Evolutionary conservation across 2,329 filamentous ascomycete genomes (phyloP).

Genomic region (Harringtonia lauricola): DNA sequence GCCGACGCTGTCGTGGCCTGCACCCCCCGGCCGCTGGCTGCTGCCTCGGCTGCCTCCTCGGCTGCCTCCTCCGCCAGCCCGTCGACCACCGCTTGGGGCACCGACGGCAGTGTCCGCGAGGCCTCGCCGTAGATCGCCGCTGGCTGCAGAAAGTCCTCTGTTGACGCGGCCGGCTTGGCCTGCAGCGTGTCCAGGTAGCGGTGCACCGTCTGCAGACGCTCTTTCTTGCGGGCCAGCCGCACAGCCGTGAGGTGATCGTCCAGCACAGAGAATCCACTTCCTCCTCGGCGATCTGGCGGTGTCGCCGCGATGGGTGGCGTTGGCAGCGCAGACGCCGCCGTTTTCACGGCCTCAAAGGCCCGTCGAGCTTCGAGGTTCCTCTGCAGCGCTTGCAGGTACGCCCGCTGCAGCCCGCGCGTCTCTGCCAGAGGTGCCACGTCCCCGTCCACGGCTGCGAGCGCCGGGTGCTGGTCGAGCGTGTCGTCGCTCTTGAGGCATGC

Average conservation of each 20-base stretch:
- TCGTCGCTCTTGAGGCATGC: constrained; percentile 29
- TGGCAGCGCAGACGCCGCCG: constrained; percentile 9
- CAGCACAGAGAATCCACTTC: constrained; percentile 18
- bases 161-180: constrained; percentile 32
- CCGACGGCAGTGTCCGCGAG: constrained; percentile 31
- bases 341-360: constrained; percentile 20
- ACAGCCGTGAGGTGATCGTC: constrained; percentile 40
- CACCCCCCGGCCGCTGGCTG: no score
- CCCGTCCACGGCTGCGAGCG: constrained; percentile 31
- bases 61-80: constrained; percentile 32
- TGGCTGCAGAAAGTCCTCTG: constrained; percentile 34
- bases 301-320: neutral
- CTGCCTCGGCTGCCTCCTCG: neutral
- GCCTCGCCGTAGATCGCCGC: constrained; percentile 32
- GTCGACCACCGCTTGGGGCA: constrained; percentile 41
- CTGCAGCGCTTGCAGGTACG: constrained; percentile 43
- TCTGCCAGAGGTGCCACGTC: constrained; percentile 22
- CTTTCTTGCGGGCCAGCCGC: constrained; percentile 39
- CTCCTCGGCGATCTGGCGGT: neutral
- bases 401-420: constrained; percentile 36
- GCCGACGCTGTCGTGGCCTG: constrained; percentile 14
- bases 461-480: constrained; percentile 19
- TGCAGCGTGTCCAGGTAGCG: constrained; percentile 37
- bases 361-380: constrained; percentile 39
- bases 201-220: constrained; percentile 37